Evolutionary conservation across 805 yeast genomes (phyloP).

Genomic region (Scheffersomyces coipomensis): DNA sequence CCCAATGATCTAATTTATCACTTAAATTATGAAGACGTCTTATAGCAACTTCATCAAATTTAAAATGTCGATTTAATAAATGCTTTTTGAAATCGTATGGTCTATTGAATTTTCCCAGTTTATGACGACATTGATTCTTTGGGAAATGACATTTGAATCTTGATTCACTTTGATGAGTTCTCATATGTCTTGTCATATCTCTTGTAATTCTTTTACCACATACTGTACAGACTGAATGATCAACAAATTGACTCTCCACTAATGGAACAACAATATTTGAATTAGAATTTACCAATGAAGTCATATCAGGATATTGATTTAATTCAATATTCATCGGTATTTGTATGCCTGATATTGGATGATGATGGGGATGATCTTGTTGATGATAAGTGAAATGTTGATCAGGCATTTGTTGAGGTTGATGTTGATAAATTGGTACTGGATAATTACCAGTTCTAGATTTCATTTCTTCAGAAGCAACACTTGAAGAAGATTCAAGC

Average conservation of each 20-base stretch:
- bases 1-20: slow-evolving; percentile 50
- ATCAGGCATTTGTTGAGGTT: slow-evolving; percentile 1
- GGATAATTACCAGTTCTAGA: background rate
- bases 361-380: background rate
- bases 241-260: slow-evolving; percentile 40
- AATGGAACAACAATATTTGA: slow-evolving; percentile 29
- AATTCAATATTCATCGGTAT: slow-evolving; percentile 4
- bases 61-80: slow-evolving; percentile 57
- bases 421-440: background rate
- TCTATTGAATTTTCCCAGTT: slow-evolving; percentile 61
- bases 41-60: slow-evolving; percentile 46
- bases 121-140: slow-evolving; percentile 52
- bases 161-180: slow-evolving; percentile 58
- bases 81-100: slow-evolving; percentile 71
- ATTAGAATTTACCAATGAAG: slow-evolving; percentile 37
- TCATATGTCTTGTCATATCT: slow-evolving; percentile 60
- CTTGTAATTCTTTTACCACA: slow-evolving; percentile 57
- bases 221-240: slow-evolving; percentile 42
- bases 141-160: slow-evolving; percentile 62
- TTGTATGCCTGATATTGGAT: background rate
- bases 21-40: slow-evolving; percentile 48
- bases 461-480: background rate
- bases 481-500: background rate
- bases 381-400: slow-evolving; percentile 1
- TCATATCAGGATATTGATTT: slow-evolving; percentile 35